Evolutionary conservation across 108 stramenopile species (phyloP), one percentile per base, ranked within the genome.

Genomic region (Aureococcus anophagefferens): DNA sequence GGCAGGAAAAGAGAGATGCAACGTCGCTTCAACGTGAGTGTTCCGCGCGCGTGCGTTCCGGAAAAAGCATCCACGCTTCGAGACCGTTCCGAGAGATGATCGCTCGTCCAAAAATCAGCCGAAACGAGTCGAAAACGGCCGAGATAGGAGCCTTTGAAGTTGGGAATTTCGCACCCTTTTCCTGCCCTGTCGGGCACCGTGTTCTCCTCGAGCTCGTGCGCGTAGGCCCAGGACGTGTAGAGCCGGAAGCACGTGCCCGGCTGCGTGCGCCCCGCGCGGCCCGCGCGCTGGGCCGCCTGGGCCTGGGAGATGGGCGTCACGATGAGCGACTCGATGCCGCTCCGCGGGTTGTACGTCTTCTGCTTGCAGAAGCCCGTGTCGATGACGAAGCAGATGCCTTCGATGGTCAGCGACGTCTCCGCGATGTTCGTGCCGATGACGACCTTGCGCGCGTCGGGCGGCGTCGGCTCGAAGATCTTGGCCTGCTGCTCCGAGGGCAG

Each of bases 221-320:
- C 89, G 73, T 94, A 98, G 18, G 93, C 93, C 89, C 94, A 98
- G 15, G 91, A 88, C 35, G 99, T 99, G 82, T 87, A 99, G 5
- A 99, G 85, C n/a, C 99, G 90, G 81, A 98, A 99, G 80, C 99
- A 99, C 77, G 96, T 99, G 35, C 99, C 99, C 14, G 97, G 94
- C 73, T 90, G 93, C 25, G 99, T 99, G 21, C 99, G 82, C 4
- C 97, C 97, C 28, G 92, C 92, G 30, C 99, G 77, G 16, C 98
- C 98, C 33, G 95, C 88, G 31, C 97, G 73, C 81, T 98, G 95
- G 59, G 94, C 85, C 16, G 95, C 90, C 14, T 94, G 91, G 28
- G 94, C 98, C 78, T 98, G 91, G n/a, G 93, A 94, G 30, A 99
- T 83, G 17, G 97, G 97, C 68, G 96, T 96, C 18, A 99, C 98